Conservation (phyloP, 805 yeast genomes). For the Ogataea pilisensis region DNA sequence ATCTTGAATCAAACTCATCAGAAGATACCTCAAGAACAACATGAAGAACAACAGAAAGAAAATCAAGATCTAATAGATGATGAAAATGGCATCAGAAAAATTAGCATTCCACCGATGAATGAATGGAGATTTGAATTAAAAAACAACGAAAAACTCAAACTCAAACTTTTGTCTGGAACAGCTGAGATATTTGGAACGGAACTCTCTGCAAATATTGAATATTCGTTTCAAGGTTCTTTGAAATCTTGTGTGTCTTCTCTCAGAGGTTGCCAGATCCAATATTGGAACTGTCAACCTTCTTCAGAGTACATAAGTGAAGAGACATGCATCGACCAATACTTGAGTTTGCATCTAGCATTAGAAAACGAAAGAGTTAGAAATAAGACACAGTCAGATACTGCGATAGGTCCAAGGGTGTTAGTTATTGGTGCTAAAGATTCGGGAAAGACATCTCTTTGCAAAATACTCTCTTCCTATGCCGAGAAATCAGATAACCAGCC, state of each 20-base stretch:
- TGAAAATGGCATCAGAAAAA: slow-evolving; percentile 3
- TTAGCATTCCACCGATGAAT: slow-evolving; percentile 31
- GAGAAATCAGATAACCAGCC: slow-evolving; percentile 66
- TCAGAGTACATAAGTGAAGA: slow-evolving; percentile 70
- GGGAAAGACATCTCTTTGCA: slow-evolving; percentile 77
- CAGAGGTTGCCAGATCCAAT: slow-evolving; percentile 62
- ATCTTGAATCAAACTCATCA: slow-evolving; percentile 15
- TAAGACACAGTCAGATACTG: slow-evolving; percentile 13
- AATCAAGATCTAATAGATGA: background rate
- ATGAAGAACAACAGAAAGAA: slow-evolving; percentile 4
- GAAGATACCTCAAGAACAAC: background rate
- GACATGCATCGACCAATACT: slow-evolving; percentile 56
- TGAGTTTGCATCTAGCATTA: slow-evolving; percentile 71
- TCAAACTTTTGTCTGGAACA: slow-evolving; percentile 58
- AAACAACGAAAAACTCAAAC: slow-evolving; percentile 40
- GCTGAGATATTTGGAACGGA: slow-evolving; percentile 95
- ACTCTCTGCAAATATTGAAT: slow-evolving; percentile 66
- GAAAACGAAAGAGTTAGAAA: slow-evolving; percentile 46
- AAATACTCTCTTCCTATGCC: slow-evolving; percentile 71
- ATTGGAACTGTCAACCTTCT: slow-evolving; percentile 37
- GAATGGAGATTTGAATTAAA: slow-evolving; percentile 80
- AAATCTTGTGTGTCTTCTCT: slow-evolving; percentile 55
- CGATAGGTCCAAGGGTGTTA: slow-evolving; percentile 49
- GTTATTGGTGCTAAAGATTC: slow-evolving; percentile 67
- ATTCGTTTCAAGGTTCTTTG: slow-evolving; percentile 47